Conservation (phyloP, 148 eudicot genomes). For the Rhododendron ferrugineum region DNA sequence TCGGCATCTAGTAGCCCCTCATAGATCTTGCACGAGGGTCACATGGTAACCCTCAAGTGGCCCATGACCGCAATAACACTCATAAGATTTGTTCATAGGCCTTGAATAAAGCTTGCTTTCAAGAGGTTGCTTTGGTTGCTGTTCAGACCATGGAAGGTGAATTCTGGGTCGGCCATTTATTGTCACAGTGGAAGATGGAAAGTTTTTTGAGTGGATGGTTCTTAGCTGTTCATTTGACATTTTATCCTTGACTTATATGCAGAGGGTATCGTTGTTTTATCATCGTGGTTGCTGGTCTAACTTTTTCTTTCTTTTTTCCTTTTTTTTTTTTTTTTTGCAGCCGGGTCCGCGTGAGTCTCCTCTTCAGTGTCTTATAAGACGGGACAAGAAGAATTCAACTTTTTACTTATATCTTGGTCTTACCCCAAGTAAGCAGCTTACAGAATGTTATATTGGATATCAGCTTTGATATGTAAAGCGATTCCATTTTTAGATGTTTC, state of each 20-base stretch:
- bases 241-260: neutral
- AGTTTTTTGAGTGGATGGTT: neutral
- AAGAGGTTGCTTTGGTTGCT: neutral
- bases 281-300: neutral
- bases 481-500: neutral
- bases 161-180: neutral
- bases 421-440: slow-evolving; percentile 54
- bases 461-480: neutral
- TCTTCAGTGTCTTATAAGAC: slow-evolving; percentile 79
- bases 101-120: neutral
- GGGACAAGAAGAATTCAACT: slow-evolving; percentile 76
- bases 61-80: neutral
- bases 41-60: neutral
- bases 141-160: neutral
- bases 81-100: neutral
- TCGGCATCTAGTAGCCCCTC: neutral
- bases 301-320: slow-evolving; percentile 8
- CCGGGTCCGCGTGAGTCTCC: slow-evolving; percentile 83
- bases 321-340: slow-evolving; percentile 37
- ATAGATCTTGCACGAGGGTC: neutral
- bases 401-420: slow-evolving; percentile 83
- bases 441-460: neutral
- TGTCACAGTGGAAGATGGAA: neutral
- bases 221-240: neutral
- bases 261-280: neutral